phyloP scores from a whole-genome alignment of 2,329 filamentous ascomycete species.

The Endoconidiophora laricicola region DNA sequence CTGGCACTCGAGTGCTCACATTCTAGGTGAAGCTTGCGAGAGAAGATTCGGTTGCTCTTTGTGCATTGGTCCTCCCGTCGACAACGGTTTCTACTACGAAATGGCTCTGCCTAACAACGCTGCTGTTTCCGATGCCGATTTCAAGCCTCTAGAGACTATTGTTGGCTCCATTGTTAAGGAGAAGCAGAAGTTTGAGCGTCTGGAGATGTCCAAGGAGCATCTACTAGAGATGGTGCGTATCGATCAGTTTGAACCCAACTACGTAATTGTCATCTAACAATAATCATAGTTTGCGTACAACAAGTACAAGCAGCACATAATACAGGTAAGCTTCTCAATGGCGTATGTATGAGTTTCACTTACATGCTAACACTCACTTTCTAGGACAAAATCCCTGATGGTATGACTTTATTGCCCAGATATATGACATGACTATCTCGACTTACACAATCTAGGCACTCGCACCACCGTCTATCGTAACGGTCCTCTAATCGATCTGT shows the following conservation, averaged over 20 bases:
- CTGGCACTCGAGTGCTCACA: slow-evolving; percentile 93
- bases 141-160: slow-evolving; percentile 68
- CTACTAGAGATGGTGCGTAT: slow-evolving; percentile 54
- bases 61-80: slow-evolving; percentile 83
- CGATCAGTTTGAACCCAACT: not conserved
- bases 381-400: slow-evolving; percentile 73
- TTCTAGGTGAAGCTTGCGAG: slow-evolving; percentile 89
- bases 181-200: slow-evolving; percentile 84
- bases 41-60: slow-evolving; percentile 78
- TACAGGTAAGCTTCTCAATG: slow-evolving; percentile 28
- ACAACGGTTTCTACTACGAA: slow-evolving; percentile 93
- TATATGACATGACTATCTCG: not conserved
- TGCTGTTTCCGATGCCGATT: slow-evolving; percentile 59
- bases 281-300: slow-evolving; percentile 63
- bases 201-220: slow-evolving; percentile 79
- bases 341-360: too few species aligned
- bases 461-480: slow-evolving; percentile 89
- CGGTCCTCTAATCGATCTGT: slow-evolving; percentile 86
- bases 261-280: slow-evolving; percentile 1
- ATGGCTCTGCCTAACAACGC: slow-evolving; percentile 65
- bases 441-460: slow-evolving; percentile 5
- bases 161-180: slow-evolving; percentile 82
- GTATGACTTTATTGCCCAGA: slow-evolving; percentile 29
- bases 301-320: slow-evolving; percentile 97
- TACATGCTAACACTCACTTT: slow-evolving; percentile 1